Conservation (phyloP, 768 basidiomycete genomes). For the Rhizopogon vinicolor region DNA sequence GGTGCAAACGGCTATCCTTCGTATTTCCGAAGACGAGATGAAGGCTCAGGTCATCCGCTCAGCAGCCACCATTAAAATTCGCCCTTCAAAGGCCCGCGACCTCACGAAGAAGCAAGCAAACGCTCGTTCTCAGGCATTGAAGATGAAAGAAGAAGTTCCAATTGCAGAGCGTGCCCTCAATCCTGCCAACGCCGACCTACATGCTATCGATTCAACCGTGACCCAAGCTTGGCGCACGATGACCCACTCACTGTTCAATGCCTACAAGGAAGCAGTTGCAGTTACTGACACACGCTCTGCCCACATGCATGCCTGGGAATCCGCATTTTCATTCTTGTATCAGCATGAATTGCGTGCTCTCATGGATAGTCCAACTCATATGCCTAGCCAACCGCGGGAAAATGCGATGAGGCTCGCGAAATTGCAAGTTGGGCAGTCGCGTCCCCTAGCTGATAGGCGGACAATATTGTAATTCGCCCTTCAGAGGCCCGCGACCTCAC, state of each 20-base stretch:
- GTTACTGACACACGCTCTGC: conserved; percentile 48
- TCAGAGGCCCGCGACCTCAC: neutral
- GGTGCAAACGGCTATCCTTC: conserved; percentile 23
- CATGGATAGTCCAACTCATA: conserved; percentile 24
- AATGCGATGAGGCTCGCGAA: conserved; percentile 49
- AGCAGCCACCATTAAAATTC: conserved; percentile 13
- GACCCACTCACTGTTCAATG: conserved; percentile 29
- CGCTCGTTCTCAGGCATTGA: conserved; percentile 12
- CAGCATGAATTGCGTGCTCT: conserved; percentile 38
- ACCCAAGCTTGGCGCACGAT: conserved; percentile 34
- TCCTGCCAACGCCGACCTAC: conserved; percentile 16
- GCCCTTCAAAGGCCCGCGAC: conserved; percentile 4
- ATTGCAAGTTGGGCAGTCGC: conserved; percentile 49
- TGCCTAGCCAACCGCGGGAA: conserved; percentile 39
- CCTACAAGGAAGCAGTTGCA: conserved; percentile 35
- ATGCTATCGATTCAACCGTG: conserved; percentile 28
- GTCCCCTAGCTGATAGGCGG: conserved; percentile 54
- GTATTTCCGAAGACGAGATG: conserved; percentile 20
- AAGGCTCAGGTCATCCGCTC: conserved; percentile 6
- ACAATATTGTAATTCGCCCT: conserved; percentile 12
- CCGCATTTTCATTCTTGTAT: conserved; percentile 49
- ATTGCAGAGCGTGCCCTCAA: conserved; percentile 23
- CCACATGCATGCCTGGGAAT: conserved; percentile 57
- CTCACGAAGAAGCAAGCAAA: conserved; percentile 5
- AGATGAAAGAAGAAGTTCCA: conserved; percentile 14